Evolutionary conservation across 1,284 basidiomycete genomes (phyloP), one percentile per base, ranked within the genome.

Genomic region (Austroboletus novae-zelandiae): DNA sequence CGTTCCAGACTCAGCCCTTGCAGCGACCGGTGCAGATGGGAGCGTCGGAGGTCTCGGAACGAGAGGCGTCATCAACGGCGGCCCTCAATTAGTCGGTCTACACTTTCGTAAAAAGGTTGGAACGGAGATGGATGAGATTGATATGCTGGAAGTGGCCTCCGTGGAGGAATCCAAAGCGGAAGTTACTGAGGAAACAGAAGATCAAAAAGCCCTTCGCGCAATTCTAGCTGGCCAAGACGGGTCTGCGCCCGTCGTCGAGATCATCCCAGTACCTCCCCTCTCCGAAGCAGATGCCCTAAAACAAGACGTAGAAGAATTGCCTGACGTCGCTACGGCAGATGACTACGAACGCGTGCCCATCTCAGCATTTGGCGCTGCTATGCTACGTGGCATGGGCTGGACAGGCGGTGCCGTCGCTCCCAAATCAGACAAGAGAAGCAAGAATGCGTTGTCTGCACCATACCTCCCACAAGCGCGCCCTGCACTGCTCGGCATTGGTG

Each of bases 361-460:
- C 18, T 86, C 89, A 9, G 89, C 93, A 49, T 99, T 99, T 59
- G 96, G 97, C 10, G 86, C 90, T 6, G 96, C 96, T 6, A 80
- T 99, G 62, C 77, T 98, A 7, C 83, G 95, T 40, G 96, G 96
- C 0, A 98, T 99, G 96, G 96, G 95, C 4, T 98, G 94, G 93
- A 88, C 88, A 52, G 87, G 92, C 45, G 91, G 90, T 0, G 80
- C 78, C 20, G 82, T 87, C 1, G 88, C 87, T 4, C 80, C 84
- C 15, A 74, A 56, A 39, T 51, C 36, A 5, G 66, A 58, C 2
- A 78, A 76, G 53, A 81, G 80, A 6, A 57, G 66, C 53, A 77
- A 80, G 23, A 79, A 76, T 48, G 83, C 79, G 1, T 56, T 83
- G 6, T 76, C 83, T 17, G 81, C 91, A 58, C 86, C 93, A 2